Evolutionary conservation across 2,329 filamentous ascomycete species (phyloP).

Genomic region (Myriosclerotinia curreyana): DNA sequence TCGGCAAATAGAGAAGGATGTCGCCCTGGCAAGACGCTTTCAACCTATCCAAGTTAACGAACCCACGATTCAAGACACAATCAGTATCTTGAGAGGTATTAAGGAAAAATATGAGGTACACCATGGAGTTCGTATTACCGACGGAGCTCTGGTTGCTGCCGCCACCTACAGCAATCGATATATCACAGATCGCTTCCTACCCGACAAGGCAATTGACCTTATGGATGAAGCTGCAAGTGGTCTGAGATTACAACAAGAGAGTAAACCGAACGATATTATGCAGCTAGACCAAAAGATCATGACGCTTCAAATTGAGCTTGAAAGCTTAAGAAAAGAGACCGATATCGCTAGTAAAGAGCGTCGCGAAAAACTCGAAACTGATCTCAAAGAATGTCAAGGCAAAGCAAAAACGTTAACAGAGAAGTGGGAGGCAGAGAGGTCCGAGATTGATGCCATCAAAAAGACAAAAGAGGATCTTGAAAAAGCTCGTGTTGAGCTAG

Average conservation of each 20-base stretch:
- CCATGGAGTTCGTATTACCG: conserved; percentile 92
- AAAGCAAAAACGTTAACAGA: conserved; percentile 72
- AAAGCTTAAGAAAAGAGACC: conserved; percentile 90
- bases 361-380: conserved; percentile 77
- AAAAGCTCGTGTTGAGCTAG: conserved; percentile 77
- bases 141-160: conserved; percentile 85
- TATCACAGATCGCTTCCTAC: conserved; percentile 91
- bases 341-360: conserved; percentile 87
- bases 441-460: conserved; percentile 84
- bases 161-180: conserved; percentile 93
- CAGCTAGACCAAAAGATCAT: conserved; percentile 91
- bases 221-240: conserved; percentile 95
- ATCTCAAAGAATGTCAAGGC: conserved; percentile 71
- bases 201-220: conserved; percentile 94
- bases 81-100: conserved; percentile 92
- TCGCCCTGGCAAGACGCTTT: conserved; percentile 85
- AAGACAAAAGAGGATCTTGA: conserved; percentile 86
- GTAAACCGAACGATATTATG: conserved; percentile 92
- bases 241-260: conserved; percentile 88
- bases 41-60: conserved; percentile 94
- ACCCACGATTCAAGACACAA: conserved; percentile 85
- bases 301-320: conserved; percentile 95
- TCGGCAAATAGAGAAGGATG: conserved; percentile 91
- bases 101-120: conserved; percentile 98
- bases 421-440: conserved; percentile 86